Base-by-base conservation (phyloP, 2,329 filamentous ascomycete species). In the Hypoxylon sp. region DNA sequence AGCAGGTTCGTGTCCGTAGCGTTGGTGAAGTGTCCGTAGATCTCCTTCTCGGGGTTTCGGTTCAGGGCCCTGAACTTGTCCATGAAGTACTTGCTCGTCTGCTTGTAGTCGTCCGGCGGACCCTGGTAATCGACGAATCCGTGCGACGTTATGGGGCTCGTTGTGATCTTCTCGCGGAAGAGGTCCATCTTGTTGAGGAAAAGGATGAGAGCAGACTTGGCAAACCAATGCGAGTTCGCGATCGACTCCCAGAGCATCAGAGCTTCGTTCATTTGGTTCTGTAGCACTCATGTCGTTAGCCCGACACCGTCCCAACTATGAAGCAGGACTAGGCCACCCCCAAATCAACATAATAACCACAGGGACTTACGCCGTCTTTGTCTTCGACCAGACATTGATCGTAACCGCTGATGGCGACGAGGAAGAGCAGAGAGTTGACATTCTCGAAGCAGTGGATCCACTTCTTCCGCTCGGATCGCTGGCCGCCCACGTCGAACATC, bases 401-500 rank as follows among this genome's bases (percentile, higher is more conserved):
- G 74, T 97, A 98, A 58, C 94, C 94, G 64, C 92, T 97, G 68
- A 98, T 93, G 43, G 94, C 93, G 48, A 97, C 94, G 66, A 98
- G 84, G 78, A 98, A 98, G 35, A 98, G 81, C 50, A 98, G 82
- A 67, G 91, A 93, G 71, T 95, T 92, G 62, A 97, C 92, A 64
- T 95, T 95, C 74, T 97, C 92, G 73, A 97, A 97, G 72, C 92
- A 95, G 74, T 97, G 92, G 63, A 97, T 96, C 92, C 92, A 97
- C 81, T 97, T 97, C 83, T 96, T 96, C 62, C 92, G 89, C 77
- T 97, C 92, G 23, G 92, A 96, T 68, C 92, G 83, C 74, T 97
- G 92, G 55, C 92, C 92, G 73, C 92, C 92, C 42, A 96, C 92
- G 70, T 97, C 92, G 75, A 96, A 96, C 92, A 98, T 97, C 69